Evolutionary conservation across 257 asterid genomes (phyloP).

Genomic region (Solanum pennellii): DNA sequence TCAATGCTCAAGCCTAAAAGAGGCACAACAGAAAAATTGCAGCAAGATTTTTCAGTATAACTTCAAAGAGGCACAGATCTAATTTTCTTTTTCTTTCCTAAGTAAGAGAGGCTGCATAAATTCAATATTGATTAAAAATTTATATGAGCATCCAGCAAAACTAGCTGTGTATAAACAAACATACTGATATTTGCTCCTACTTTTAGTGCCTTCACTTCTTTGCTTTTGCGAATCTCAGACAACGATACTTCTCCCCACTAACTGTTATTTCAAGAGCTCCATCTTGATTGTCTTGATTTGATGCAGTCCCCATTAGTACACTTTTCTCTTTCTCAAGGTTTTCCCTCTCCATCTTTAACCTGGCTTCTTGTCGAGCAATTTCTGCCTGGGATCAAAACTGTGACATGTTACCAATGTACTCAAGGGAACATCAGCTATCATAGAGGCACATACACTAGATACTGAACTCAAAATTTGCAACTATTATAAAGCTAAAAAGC

Average conservation of each 20-base stretch:
- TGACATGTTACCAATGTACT: background rate
- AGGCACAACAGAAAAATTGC: background rate
- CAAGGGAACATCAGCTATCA: background rate
- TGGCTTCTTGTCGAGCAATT: slow-evolving; percentile 91
- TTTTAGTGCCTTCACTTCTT: slow-evolving; percentile 46
- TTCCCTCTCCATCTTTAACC: slow-evolving; percentile 88
- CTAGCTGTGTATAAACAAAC: background rate
- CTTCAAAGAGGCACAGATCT: background rate
- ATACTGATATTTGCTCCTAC: background rate
- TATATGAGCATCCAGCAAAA: background rate
- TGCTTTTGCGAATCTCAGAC: slow-evolving; percentile 95
- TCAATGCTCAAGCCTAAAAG: background rate
- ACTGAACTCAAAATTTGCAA: background rate
- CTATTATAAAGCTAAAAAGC: background rate
- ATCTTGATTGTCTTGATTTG: slow-evolving; percentile 96
- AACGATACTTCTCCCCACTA: slow-evolving; percentile 94
- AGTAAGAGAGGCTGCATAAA: background rate
- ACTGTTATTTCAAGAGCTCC: slow-evolving; percentile 98
- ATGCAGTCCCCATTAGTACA: slow-evolving; percentile 96
- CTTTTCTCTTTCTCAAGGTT: slow-evolving; percentile 96
- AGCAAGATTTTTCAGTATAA: background rate
- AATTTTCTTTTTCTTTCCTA: background rate
- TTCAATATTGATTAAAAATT: background rate
- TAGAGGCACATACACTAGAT: background rate
- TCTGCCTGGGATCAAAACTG: slow-evolving; percentile 47